Conservation (phyloP, 306 rosid genomes). For the Biancaea sappan region DNA sequence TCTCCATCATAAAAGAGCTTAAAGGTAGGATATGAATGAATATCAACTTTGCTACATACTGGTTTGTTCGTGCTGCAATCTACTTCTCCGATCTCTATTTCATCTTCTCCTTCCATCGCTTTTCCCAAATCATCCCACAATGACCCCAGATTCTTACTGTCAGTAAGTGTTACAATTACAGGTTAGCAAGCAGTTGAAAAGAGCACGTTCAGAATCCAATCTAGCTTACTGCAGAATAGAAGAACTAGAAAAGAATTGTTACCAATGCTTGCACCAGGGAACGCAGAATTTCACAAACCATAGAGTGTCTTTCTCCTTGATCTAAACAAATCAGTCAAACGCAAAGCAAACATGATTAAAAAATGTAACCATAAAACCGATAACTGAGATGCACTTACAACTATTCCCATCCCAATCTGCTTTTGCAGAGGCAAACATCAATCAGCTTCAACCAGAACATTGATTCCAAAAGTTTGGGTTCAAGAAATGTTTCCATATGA, state of each 20-base stretch:
- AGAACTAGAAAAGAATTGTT: conserved; percentile 21
- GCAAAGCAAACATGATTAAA: not conserved
- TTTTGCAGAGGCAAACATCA: not conserved
- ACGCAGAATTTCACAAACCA: conserved; percentile 98
- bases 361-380: not conserved
- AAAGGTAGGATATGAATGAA: conserved; percentile 96
- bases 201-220: not conserved
- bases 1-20: conserved; percentile 90
- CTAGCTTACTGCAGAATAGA: conserved; percentile 7
- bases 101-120: conserved; percentile 82
- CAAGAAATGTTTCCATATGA: not conserved
- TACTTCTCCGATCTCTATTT: conserved; percentile 92
- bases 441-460: not conserved
- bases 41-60: conserved; percentile 80
- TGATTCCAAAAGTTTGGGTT: not conserved
- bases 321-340: conserved; percentile 38
- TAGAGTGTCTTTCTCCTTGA: conserved; percentile 93
- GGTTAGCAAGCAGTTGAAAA: conserved; percentile 7
- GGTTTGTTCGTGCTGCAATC: conserved; percentile 73
- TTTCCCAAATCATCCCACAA: conserved; percentile 94
- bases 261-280: conserved; percentile 99
- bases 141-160: conserved; percentile 89
- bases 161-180: conserved; percentile 15
- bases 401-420: not conserved
- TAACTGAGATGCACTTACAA: not conserved